Evolutionary conservation across 306 rosid genomes (phyloP), one percentile per base, ranked within the genome.

Genomic region (Dryas drummondii): DNA sequence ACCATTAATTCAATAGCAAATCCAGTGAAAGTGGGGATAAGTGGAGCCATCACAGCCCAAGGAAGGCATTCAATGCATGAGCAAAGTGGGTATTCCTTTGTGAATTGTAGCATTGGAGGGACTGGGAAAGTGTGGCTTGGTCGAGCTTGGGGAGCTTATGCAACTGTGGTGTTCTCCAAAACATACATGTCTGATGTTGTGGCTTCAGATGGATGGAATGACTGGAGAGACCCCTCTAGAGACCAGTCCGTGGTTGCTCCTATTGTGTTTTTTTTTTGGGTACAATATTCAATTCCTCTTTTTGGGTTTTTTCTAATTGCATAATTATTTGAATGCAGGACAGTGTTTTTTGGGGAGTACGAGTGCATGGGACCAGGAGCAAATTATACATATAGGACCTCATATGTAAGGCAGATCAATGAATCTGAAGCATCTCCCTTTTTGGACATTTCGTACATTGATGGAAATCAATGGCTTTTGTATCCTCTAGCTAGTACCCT

Each of bases 91-190:
- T 93, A 85, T 84, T 88, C 97, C 0, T 91, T 93, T 76, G 87
- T 93, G 84, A 91, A 91, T 57, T 93, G 98, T 51, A 85, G 66
- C 78, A 84, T 93, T 64, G 42, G 7, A 65, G 98, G 98, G 13
- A 86, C 75, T 49, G 97, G 98, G 14, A 88, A 74, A 75, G 91
- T 89, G 55, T 93, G 93, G 97, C 97, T 91, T 19, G 96, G 97
- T 9, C 78, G 98, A 83, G 96, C 98, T 2, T 91, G 97, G 98
- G 91, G 97, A 32, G 0, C 84, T 14, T 88, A 11, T 56, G 91
- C 97, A 49, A 81, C 91, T 5, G 96, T 86, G 0, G 79, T 93
- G 42, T 89, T 91, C 80, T 87, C 89, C 5, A 81, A 5, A 19
- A 88, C 97, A 0, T 83, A 55, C 74, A 89, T 93, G 97, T 82